Evolutionary conservation across 495 filamentous ascomycete genomes (phyloP).

Genomic region (Thozetella sp.): DNA sequence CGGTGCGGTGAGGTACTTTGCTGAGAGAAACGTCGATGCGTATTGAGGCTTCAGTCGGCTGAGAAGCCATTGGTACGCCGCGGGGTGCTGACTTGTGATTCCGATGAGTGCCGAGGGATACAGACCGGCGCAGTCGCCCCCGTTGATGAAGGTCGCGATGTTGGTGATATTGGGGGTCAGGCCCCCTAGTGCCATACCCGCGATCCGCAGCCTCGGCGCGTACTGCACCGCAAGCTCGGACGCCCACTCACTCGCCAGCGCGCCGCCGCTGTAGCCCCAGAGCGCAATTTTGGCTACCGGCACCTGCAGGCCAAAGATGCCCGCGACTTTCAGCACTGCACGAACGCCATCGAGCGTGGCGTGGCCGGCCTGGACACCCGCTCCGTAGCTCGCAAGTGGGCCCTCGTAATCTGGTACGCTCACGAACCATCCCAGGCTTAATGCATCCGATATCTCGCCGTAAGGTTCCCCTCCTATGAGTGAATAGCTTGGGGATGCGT

Average conservation of each 20-base stretch:
- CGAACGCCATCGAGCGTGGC: conserved; percentile 48
- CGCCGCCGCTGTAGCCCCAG: conserved; percentile 61
- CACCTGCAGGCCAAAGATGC: conserved; percentile 11
- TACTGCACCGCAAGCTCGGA: conserved; percentile 54
- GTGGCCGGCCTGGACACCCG: conserved; percentile 41
- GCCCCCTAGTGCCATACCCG: conserved; percentile 53
- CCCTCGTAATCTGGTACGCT: conserved; percentile 49
- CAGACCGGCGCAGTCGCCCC: conserved; percentile 12
- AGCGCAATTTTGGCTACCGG: conserved; percentile 22
- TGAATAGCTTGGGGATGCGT: conserved; percentile 26
- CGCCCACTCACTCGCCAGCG: conserved; percentile 55
- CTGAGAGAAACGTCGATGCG: conserved; percentile 23
- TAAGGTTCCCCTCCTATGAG: conserved; percentile 17
- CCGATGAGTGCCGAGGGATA: conserved; percentile 16
- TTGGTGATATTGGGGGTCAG: conserved; percentile 31
- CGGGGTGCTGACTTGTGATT: conserved; percentile 18
- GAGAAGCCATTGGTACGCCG: conserved; percentile 12
- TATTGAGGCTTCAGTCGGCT: conserved; percentile 17
- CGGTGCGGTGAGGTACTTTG: conserved; percentile 12
- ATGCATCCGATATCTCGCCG: conserved; percentile 27
- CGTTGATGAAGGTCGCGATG: conserved; percentile 16
- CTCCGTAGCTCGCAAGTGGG: conserved; percentile 36
- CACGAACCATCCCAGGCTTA: conserved; percentile 45
- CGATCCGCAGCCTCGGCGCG: conserved; percentile 54
- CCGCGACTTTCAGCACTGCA: conserved; percentile 25